Conservation (phyloP, 495 filamentous ascomycete genomes). For the Penicillium dipodomyicola region DNA sequence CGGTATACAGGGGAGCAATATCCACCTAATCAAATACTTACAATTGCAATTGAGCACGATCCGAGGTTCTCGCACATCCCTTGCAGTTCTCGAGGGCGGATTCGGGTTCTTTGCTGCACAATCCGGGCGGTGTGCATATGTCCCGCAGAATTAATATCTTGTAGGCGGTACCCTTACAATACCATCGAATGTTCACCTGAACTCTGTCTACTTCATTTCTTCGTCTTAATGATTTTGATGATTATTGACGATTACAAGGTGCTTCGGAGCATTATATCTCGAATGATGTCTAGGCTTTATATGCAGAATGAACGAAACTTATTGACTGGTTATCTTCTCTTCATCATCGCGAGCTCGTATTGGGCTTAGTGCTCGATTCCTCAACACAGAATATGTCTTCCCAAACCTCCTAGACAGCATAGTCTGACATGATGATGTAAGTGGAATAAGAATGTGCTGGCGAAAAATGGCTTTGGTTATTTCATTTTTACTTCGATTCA, state of each 20-base stretch:
- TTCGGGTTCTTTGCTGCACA: conserved; percentile 11
- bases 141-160: background rate
- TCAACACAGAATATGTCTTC: no score
- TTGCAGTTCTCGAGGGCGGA: conserved; percentile 10
- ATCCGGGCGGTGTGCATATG: conserved; percentile 6
- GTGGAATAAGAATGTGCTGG: no score
- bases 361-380: background rate
- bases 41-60: conserved; percentile 15
- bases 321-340: background rate
- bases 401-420: no score
- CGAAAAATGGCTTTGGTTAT: no score
- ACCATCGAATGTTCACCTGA: background rate
- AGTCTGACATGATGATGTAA: no score
- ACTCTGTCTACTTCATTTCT: background rate
- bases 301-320: background rate
- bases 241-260: background rate
- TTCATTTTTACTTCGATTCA: no score
- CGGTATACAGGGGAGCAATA: background rate
- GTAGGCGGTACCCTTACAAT: background rate
- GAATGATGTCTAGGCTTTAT: background rate
- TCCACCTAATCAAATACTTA: background rate
- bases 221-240: background rate
- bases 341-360: conserved; percentile 4
- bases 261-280: background rate
- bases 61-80: conserved; percentile 10